Evolutionary conservation across 345 rosid genomes (phyloP), one percentile per base, ranked within the genome.

Genomic region (Hibiscus trionum): DNA sequence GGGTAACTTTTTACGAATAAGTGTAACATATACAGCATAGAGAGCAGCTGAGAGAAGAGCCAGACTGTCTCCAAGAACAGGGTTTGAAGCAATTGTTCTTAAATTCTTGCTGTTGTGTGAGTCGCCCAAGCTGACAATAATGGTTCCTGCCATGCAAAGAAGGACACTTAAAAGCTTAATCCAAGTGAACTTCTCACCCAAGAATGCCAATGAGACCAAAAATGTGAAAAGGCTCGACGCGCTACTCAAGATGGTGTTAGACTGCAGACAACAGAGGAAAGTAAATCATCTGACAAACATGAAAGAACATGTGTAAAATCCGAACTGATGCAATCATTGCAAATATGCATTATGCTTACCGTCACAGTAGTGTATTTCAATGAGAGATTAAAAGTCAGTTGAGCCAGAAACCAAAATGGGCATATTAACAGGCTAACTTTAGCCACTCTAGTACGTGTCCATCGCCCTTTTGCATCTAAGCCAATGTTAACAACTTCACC

Each of bases 371-470:
- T 91, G 77, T 91, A 91, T 84, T 94, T 91, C 76, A 94, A 77
- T 10, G 98, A 94, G 61, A 94, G 85, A 80, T 94, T 91, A 77
- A 94, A 94, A 52, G 91, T 82, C 75, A 94, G 86, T 82, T 91
- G 97, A 0, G 98, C 98, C 50, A 91, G 72, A 77, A 94, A 94
- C 98, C 98, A 94, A 84, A 90, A 90, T 8, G 96, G 98, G 81
- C 95, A 88, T 44, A 94, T 82, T 55, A 82, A 29, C 75, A 94
- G 84, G 76, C 99, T 95, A 69, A 83, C 95, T 81, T 86, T 88
- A 2, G 97, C 97, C 66, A 95, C 88, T 71, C 96, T 86, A 78
- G 80, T 71, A 2, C 91, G 87, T 0, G 96, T 95, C 99, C 98
- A 94, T 58, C 96, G 84, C 27, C 99, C 95, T 73, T 86, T 91